Conservation (phyloP, 1,139 yeast species). For the Nakaseomyces delphensis region DNA sequence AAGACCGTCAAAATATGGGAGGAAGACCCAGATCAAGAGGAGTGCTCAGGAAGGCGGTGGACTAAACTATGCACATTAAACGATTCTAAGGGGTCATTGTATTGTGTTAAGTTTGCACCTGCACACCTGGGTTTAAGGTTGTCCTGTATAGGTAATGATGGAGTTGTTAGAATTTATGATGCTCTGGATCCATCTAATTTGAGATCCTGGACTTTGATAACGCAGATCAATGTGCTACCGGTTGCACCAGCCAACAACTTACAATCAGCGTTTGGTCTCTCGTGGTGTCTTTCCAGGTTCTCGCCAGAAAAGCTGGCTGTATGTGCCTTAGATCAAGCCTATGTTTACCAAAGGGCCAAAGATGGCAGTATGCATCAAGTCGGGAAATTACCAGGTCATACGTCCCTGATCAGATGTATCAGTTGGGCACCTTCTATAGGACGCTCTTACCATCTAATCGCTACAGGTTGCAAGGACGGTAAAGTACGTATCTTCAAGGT, state of each 20-base stretch:
- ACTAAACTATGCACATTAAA: slow-evolving; percentile 61
- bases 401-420: slow-evolving; percentile 78
- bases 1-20: slow-evolving; percentile 86
- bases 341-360: slow-evolving; percentile 53
- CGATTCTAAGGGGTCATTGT: slow-evolving; percentile 82
- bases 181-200: slow-evolving; percentile 82
- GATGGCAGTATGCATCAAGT: slow-evolving; percentile 40
- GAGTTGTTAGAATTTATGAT: slow-evolving; percentile 77
- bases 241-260: slow-evolving; percentile 70
- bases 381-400: slow-evolving; percentile 58
- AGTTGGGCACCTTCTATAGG: slow-evolving; percentile 99
- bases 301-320: slow-evolving; percentile 74
- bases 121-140: slow-evolving; percentile 71
- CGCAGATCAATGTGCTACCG: slow-evolving; percentile 61
- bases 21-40: slow-evolving; percentile 72
- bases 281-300: slow-evolving; percentile 91
- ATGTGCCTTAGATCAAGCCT: slow-evolving; percentile 81
- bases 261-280: slow-evolving; percentile 77
- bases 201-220: slow-evolving; percentile 68
- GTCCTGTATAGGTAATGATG: slow-evolving; percentile 88
- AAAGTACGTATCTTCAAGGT: slow-evolving; percentile 77
- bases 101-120: slow-evolving; percentile 87
- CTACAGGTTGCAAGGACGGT: slow-evolving; percentile 96
- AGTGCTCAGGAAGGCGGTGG: slow-evolving; percentile 79
- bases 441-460: slow-evolving; percentile 73